A percentile compares a stretch with the other conserved stretches of the same genome.
phyloP scores from a whole-genome alignment of 345 rosid species.

The Brassica juncea region DNA sequence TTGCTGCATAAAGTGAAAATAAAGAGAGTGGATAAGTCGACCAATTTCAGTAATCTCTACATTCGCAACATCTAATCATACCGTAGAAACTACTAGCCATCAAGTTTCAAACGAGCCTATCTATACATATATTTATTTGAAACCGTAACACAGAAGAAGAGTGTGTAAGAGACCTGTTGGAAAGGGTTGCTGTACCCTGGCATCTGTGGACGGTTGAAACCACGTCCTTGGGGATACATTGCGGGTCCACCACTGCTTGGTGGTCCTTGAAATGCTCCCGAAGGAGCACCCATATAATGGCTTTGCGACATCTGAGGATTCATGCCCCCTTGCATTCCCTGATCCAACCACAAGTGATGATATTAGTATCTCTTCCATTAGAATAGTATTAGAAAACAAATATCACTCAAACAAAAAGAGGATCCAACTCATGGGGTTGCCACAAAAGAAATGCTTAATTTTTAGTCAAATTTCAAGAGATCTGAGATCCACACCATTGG shows the following conservation, averaged over 20 bases:
- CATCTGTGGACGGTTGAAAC: slow-evolving; percentile 80
- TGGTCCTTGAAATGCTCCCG: slow-evolving; percentile 67
- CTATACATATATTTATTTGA: not conserved
- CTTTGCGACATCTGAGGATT: slow-evolving; percentile 75
- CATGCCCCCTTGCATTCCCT: slow-evolving; percentile 93
- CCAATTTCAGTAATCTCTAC: not conserved
- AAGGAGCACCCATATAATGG: slow-evolving; percentile 73
- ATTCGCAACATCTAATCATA: slow-evolving; percentile 7
- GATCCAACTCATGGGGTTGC: slow-evolving; percentile 14
- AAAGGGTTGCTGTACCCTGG: slow-evolving; percentile 83
- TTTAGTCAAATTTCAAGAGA: slow-evolving; percentile 18
- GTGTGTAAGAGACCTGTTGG: slow-evolving; percentile 45
- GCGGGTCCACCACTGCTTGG: slow-evolving; percentile 86
- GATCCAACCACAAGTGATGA: slow-evolving; percentile 5
- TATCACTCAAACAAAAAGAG: slow-evolving; percentile 3
- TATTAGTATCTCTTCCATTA: not conserved
- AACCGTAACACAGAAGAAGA: not conserved
- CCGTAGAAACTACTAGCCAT: not conserved
- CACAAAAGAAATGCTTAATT: slow-evolving; percentile 6
- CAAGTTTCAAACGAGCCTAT: not conserved
- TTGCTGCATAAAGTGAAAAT: slow-evolving; percentile 17
- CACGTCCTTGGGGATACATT: slow-evolving; percentile 79
- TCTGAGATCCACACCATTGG: slow-evolving; percentile 62
- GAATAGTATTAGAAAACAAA: not conserved
- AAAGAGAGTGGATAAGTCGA: not conserved